Percentiles rank a stretch among this genome's conserved stretches.
These are phyloP conservation scores for Saccharum hybrid DNA, from an alignment of 202 grass and related monocot species.

Conservation along the genomic window DNA sequence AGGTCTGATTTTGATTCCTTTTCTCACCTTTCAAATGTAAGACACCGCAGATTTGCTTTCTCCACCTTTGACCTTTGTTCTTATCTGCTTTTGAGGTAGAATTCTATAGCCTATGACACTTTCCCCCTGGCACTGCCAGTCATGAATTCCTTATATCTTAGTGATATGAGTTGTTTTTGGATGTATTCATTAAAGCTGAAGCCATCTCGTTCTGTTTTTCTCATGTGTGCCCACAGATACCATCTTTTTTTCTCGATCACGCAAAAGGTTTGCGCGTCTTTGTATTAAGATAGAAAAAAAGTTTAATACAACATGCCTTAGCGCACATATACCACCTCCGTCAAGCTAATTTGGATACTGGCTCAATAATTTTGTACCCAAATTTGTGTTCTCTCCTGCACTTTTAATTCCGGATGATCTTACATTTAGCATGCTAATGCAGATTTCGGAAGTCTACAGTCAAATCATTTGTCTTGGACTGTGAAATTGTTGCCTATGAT, in stretches of 20 bases:
- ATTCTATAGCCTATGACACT: not conserved
- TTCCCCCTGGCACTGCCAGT: not conserved
- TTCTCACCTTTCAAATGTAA: conserved; percentile 2
- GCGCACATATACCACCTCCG: not conserved
- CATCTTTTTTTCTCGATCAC: no score
- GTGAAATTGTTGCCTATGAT: conserved; percentile 96
- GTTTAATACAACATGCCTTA: no score
- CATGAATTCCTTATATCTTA: not conserved
- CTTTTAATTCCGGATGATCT: conserved; percentile 17
- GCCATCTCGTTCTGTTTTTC: not conserved
- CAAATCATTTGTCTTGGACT: conserved; percentile 96
- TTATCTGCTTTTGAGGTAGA: not conserved
- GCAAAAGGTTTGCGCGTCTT: no score
- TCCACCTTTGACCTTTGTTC: not conserved
- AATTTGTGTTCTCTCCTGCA: conserved; percentile 6
- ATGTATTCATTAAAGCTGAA: conserved; percentile 12
- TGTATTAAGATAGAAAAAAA: no score
- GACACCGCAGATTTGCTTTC: not conserved
- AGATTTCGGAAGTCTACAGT: conserved; percentile 85
- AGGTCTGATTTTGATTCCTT: not conserved
- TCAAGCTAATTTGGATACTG: conserved; percentile 25
- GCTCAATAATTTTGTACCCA: not conserved
- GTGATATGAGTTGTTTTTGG: conserved; percentile 11
- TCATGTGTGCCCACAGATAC: not conserved
- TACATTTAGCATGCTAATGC: conserved; percentile 50